Percentiles rank a stretch among this genome's conserved stretches.
These are phyloP conservation scores for Hygrocybe coccinea DNA, from an alignment of 768 basidiomycete genomes.

Conservation along the genomic window DNA sequence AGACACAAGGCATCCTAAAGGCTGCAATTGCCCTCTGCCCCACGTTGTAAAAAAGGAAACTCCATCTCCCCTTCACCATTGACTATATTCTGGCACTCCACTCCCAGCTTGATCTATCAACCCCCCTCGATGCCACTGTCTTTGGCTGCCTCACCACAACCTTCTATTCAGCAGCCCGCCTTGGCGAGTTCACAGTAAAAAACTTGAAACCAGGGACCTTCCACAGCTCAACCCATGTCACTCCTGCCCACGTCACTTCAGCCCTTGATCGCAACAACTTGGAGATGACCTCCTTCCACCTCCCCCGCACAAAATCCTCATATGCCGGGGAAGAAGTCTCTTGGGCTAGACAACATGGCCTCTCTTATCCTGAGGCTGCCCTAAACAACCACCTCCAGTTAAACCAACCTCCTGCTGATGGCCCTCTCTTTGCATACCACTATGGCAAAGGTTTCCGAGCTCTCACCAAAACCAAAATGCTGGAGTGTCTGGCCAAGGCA, in stretches of 20 bases:
- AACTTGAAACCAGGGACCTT: constrained; percentile 24
- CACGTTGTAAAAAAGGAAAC: constrained; percentile 21
- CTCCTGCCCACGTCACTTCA: too few species aligned
- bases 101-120: constrained; percentile 20
- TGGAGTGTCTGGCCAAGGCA: too few species aligned
- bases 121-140: constrained; percentile 32
- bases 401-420: too few species aligned
- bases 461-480: constrained; percentile 30
- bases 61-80: constrained; percentile 28
- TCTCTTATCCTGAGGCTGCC: constrained; percentile 20
- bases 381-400: constrained; percentile 26
- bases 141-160: constrained; percentile 36
- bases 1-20: constrained; percentile 26
- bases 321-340: constrained; percentile 27
- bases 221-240: constrained; percentile 27
- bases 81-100: constrained; percentile 19
- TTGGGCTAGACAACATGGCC: constrained; percentile 27
- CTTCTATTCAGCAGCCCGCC: constrained; percentile 32
- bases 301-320: constrained; percentile 22
- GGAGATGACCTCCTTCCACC: constrained; percentile 17
- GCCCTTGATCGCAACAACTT: constrained; percentile 22
- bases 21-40: constrained; percentile 31
- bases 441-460: constrained; percentile 8
- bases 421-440: constrained; percentile 30
- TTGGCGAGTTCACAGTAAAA: constrained; percentile 38